phyloP scores from a whole-genome alignment of 352 stramenopile genomes.

The Phytophthora sansomeana region DNA sequence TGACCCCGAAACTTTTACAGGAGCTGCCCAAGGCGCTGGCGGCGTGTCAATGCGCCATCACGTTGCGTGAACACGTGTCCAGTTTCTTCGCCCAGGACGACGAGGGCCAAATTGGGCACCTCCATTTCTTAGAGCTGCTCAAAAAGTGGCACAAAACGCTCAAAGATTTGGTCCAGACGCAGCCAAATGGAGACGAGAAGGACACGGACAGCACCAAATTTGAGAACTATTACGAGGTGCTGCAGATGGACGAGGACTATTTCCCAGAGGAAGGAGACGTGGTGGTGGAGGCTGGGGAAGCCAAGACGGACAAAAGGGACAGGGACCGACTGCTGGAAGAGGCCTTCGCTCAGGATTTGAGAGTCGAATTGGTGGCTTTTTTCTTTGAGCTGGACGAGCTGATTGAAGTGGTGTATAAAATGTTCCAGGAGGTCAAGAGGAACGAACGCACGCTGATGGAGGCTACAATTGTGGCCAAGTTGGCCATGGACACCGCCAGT shows the following conservation, averaged over 20 bases:
- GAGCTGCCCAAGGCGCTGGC: conserved; percentile 23
- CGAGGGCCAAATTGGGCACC: too few relatives aligned
- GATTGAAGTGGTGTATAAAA: conserved; percentile 18
- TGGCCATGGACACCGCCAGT: conserved; percentile 21
- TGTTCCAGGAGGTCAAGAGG: conserved; percentile 30
- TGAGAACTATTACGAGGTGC: conserved; percentile 27
- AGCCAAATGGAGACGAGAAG: too few relatives aligned
- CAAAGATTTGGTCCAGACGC: too few relatives aligned
- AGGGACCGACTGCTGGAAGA: too few relatives aligned
- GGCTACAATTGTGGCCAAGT: conserved; percentile 29
- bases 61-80: conserved; percentile 15
- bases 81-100: conserved; percentile 1
- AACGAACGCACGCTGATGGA: conserved; percentile 38
- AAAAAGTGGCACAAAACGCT: not conserved
- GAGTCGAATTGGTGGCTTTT: conserved; percentile 26
- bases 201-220: too few relatives aligned
- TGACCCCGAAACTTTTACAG: too few relatives aligned
- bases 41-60: conserved; percentile 18
- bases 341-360: conserved; percentile 30
- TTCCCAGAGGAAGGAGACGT: conserved; percentile 19
- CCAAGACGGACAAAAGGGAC: too few relatives aligned
- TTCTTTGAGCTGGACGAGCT: conserved; percentile 35
- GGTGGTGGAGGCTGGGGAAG: too few relatives aligned
- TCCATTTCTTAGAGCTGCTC: conserved; percentile 6
- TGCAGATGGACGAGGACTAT: conserved; percentile 24